Percentiles rank a stretch among this genome's conserved stretches.
phyloP scores from a whole-genome alignment of 768 basidiomycete genomes.

The Tephrocybe sp. region DNA sequence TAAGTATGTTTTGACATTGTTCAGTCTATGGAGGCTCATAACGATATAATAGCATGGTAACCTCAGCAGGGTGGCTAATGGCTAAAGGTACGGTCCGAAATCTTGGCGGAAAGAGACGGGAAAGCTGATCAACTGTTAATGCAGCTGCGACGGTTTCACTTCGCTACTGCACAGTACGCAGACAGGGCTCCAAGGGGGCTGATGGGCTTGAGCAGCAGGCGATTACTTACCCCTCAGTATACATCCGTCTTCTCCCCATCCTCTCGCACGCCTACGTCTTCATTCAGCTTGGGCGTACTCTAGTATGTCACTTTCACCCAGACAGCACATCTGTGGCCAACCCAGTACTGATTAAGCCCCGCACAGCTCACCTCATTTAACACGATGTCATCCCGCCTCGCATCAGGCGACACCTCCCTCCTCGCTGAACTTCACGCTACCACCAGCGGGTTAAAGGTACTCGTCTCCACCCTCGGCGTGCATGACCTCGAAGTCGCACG shows the following conservation, averaged over 20 bases:
- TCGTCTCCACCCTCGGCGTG: conserved; percentile 51
- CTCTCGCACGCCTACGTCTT: conserved; percentile 71
- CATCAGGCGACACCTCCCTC: conserved; percentile 56
- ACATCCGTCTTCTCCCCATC: conserved; percentile 71
- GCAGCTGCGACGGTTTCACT: conserved; percentile 65
- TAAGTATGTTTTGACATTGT: conserved; percentile 35
- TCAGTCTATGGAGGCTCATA: not conserved
- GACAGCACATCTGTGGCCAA: not conserved
- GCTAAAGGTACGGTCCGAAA: conserved; percentile 53
- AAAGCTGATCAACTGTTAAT: too few species aligned
- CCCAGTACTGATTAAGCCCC: not conserved
- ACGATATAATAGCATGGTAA: conserved; percentile 55
- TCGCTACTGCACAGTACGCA: conserved; percentile 70
- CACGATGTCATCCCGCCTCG: conserved; percentile 45
- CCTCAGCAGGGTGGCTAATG: conserved; percentile 57
- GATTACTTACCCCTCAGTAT: conserved; percentile 71
- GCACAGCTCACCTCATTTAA: conserved; percentile 51
- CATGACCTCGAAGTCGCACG: conserved; percentile 66
- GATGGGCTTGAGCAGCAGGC: conserved; percentile 64
- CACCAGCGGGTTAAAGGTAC: conserved; percentile 67
- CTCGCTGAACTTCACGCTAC: conserved; percentile 75
- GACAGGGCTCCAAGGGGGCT: conserved; percentile 57
- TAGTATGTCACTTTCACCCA: conserved; percentile 40
- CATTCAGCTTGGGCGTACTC: conserved; percentile 57
- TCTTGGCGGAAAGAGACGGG: too few species aligned